Conservation (phyloP, 495 filamentous ascomycete genomes). For the Aspergillus kassunensis region DNA sequence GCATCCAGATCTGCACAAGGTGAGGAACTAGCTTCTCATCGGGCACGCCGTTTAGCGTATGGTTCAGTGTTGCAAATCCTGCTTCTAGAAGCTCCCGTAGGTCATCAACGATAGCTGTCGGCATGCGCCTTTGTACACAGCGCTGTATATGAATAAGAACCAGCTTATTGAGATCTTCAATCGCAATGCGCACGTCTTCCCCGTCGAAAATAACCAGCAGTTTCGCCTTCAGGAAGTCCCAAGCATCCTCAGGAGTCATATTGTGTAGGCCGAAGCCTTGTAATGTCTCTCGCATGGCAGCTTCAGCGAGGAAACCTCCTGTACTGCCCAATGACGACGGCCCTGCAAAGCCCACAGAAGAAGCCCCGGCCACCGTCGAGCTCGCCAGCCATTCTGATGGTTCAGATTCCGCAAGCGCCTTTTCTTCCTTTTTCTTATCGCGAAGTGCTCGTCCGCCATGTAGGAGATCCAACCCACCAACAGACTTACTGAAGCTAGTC, state of each 20-base stretch:
- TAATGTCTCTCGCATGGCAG: constrained; percentile 43
- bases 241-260: constrained; percentile 86
- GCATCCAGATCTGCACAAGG: constrained; percentile 89
- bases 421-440: constrained; percentile 87
- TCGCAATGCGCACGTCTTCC: constrained; percentile 80
- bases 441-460: constrained; percentile 82
- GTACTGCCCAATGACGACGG: constrained; percentile 37
- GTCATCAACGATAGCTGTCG: constrained; percentile 71
- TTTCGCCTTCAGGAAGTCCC: constrained; percentile 89
- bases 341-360: constrained; percentile 31
- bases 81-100: constrained; percentile 72
- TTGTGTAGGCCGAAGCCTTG: constrained; percentile 70
- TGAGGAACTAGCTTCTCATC: constrained; percentile 82
- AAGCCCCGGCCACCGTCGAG: constrained; percentile 20
- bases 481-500: constrained; percentile 69
- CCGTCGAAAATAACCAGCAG: constrained; percentile 90
- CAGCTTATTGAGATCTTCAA: constrained; percentile 91
- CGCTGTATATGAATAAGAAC: constrained; percentile 77
- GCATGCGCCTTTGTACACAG: constrained; percentile 64
- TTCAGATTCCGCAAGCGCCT: constrained; percentile 46
- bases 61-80: constrained; percentile 82
- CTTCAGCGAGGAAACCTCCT: constrained; percentile 31
- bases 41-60: constrained; percentile 66
- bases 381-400: constrained; percentile 43
- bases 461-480: constrained; percentile 77